Evolutionary conservation across 2,329 filamentous ascomycete species (phyloP).

Genomic region (Chalaropsis ovoidea): DNA sequence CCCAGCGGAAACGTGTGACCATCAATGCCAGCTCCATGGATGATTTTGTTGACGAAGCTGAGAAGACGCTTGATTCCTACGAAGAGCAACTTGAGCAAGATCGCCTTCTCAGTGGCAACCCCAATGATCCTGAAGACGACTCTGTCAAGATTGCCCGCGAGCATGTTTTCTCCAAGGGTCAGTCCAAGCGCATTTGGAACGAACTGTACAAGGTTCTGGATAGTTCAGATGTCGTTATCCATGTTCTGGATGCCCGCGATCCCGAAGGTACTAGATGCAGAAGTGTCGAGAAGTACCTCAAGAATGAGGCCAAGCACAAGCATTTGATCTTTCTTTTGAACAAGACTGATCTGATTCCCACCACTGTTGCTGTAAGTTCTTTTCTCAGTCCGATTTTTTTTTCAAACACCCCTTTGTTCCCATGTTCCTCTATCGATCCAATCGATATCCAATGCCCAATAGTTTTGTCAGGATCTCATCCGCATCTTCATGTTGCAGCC

Average conservation of each 20-base stretch:
- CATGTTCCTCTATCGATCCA: background rate
- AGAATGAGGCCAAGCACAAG: slow-evolving; percentile 84
- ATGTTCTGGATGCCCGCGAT: slow-evolving; percentile 82
- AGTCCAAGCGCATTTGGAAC: slow-evolving; percentile 94
- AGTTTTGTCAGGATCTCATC: slow-evolving; percentile 70
- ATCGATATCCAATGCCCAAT: slow-evolving; percentile 44
- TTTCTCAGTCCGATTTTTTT: too few relatives aligned
- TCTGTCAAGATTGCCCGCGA: slow-evolving; percentile 58
- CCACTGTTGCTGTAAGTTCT: slow-evolving; percentile 81
- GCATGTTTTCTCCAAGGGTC: slow-evolving; percentile 87
- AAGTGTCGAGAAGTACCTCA: slow-evolving; percentile 72
- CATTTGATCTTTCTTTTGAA: slow-evolving; percentile 52
- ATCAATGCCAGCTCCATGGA: slow-evolving; percentile 70
- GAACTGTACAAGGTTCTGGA: slow-evolving; percentile 93
- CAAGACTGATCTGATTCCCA: slow-evolving; percentile 71
- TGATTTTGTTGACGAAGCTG: slow-evolving; percentile 70
- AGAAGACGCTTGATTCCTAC: slow-evolving; percentile 72
- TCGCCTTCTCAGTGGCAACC: slow-evolving; percentile 61
- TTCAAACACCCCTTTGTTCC: slow-evolving; percentile 19
- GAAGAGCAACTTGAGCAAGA: slow-evolving; percentile 70
- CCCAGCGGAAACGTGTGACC: slow-evolving; percentile 86
- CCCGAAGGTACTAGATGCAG: slow-evolving; percentile 82
- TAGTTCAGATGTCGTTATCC: slow-evolving; percentile 72
- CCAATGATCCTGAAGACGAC: slow-evolving; percentile 42
- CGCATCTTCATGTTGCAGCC: slow-evolving; percentile 24